A percentile compares a stretch with the other conserved stretches of the same genome.
phyloP scores from a whole-genome alignment of 768 basidiomycete genomes.

The Tulasnella sp. region DNA sequence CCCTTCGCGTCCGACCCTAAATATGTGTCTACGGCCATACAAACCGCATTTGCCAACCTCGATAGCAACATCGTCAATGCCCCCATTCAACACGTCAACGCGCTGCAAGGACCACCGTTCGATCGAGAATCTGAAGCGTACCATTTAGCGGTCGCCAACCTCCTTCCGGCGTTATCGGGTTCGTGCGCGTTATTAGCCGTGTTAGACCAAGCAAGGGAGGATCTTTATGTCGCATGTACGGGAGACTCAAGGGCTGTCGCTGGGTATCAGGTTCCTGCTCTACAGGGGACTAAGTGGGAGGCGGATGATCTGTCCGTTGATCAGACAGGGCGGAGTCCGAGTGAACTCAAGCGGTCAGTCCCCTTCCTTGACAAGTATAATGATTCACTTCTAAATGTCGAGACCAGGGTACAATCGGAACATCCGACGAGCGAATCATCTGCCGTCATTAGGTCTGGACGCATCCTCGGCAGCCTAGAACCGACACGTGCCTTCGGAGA shows the following conservation, averaged over 20 bases:
- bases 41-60: constrained; percentile 67
- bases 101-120: constrained; percentile 39
- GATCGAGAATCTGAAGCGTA: constrained; percentile 37
- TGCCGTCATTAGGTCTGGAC: constrained; percentile 65
- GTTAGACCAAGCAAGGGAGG: constrained; percentile 70
- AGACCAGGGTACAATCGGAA: constrained; percentile 59
- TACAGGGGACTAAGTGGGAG: constrained; percentile 62
- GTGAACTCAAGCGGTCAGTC: constrained; percentile 67
- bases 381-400: background rate
- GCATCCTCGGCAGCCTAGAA: constrained; percentile 80
- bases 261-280: constrained; percentile 71
- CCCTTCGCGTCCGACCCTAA: constrained; percentile 39
- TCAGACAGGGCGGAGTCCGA: constrained; percentile 86
- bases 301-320: constrained; percentile 93
- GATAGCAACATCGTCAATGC: constrained; percentile 75
- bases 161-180: constrained; percentile 79
- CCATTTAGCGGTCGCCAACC: constrained; percentile 56
- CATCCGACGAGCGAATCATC: constrained; percentile 68
- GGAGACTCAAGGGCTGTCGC: constrained; percentile 96
- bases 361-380: background rate
- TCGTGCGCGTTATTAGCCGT: constrained; percentile 86
- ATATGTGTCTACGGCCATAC: constrained; percentile 54
- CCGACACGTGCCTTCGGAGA: constrained; percentile 83
- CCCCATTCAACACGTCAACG: constrained; percentile 61
- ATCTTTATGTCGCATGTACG: constrained; percentile 82